phyloP scores from a whole-genome alignment of 257 asterid genomes.

The Orobanche coerulescens region DNA sequence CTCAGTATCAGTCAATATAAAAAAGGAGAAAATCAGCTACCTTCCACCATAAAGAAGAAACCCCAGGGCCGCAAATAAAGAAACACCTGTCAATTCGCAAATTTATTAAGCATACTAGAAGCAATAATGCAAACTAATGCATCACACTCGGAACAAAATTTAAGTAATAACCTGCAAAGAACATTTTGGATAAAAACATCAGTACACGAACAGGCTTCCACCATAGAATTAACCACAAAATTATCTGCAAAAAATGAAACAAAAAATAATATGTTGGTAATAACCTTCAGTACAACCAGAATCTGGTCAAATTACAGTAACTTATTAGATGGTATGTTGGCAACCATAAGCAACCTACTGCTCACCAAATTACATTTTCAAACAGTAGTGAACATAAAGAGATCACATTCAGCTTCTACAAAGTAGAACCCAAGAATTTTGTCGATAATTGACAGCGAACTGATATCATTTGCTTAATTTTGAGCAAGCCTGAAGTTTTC shows the following conservation, averaged over 20 bases:
- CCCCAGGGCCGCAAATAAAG: slow-evolving; percentile 85
- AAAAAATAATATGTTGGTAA: neutral
- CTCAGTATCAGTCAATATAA: neutral
- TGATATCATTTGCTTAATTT: neutral
- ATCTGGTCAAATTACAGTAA: neutral
- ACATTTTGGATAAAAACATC: slow-evolving; percentile 70
- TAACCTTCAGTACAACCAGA: slow-evolving; percentile 8
- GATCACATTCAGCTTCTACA: neutral
- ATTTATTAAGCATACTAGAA: slow-evolving; percentile 24
- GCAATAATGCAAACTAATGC: slow-evolving; percentile 5
- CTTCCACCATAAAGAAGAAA: slow-evolving; percentile 98
- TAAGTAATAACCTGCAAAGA: slow-evolving; percentile 75
- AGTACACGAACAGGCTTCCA: slow-evolving; percentile 69
- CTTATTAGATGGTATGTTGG: neutral
- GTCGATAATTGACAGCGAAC: neutral
- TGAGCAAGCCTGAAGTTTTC: neutral
- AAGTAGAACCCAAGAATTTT: neutral
- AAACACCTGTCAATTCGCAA: slow-evolving; percentile 55
- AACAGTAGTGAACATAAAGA: no score
- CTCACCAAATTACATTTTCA: neutral
- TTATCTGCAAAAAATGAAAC: slow-evolving; percentile 44
- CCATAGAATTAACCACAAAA: slow-evolving; percentile 76
- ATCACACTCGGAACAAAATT: slow-evolving; percentile 3
- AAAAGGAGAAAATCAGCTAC: slow-evolving; percentile 30
- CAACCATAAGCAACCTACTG: slow-evolving; percentile 2